Percentiles rank a stretch among this genome's conserved stretches.
Evolutionary conservation across 768 basidiomycete genomes (phyloP).

Genomic region (Gyrodon lividus): DNA sequence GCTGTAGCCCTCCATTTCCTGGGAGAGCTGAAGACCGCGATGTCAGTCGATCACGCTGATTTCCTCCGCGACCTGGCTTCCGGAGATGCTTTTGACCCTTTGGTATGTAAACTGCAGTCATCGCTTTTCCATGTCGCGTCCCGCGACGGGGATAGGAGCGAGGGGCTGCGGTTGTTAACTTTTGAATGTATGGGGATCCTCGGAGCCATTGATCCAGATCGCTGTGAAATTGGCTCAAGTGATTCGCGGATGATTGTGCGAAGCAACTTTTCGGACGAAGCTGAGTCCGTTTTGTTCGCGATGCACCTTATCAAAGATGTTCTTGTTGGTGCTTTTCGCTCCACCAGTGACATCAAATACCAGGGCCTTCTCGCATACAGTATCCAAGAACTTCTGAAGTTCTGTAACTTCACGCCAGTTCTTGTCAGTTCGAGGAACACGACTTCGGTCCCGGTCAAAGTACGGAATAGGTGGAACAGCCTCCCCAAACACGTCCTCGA

Average conservation of each 20-base stretch:
- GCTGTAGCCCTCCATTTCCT: constrained; percentile 74
- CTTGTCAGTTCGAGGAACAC: constrained; percentile 56
- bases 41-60: constrained; percentile 48
- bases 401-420: constrained; percentile 83
- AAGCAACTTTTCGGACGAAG: constrained; percentile 77
- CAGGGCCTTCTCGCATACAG: constrained; percentile 87
- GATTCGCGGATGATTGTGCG: constrained; percentile 70
- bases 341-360: constrained; percentile 91
- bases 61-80: constrained; percentile 64
- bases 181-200: constrained; percentile 90
- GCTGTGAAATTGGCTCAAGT: constrained; percentile 64
- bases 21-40: constrained; percentile 68
- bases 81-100: constrained; percentile 84
- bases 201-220: constrained; percentile 94
- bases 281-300: constrained; percentile 76
- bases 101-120: constrained; percentile 66
- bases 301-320: constrained; percentile 83
- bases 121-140: constrained; percentile 67
- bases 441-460: constrained; percentile 57
- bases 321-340: constrained; percentile 86
- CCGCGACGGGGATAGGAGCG: constrained; percentile 75
- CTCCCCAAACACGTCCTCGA: constrained; percentile 84
- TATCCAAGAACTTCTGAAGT: constrained; percentile 86
- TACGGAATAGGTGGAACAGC: constrained; percentile 72
- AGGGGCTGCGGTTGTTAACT: constrained; percentile 64